These are phyloP conservation scores for Akanthomyces dipterigenus DNA, from an alignment of 2,329 filamentous ascomycete species.

Conservation along the genomic window DNA sequence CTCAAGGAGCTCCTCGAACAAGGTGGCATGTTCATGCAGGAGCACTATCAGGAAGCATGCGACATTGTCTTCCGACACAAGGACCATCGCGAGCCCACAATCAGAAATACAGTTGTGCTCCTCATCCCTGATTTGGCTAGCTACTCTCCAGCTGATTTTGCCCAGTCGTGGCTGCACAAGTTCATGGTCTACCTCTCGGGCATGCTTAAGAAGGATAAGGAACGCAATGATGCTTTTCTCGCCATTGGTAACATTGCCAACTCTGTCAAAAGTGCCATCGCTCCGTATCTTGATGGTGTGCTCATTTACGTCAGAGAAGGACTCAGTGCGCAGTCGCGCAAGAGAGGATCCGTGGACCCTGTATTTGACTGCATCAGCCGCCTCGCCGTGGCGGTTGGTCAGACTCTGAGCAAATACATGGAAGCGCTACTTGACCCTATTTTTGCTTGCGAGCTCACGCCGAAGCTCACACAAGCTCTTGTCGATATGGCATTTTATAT, in stretches of 20 bases:
- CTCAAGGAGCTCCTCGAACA: constrained; percentile 89
- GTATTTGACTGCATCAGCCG: constrained; percentile 98
- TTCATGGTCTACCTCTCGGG: constrained; percentile 96
- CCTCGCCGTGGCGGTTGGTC: constrained; percentile 87
- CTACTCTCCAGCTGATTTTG: constrained; percentile 88
- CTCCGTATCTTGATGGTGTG: constrained; percentile 90
- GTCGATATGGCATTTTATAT: constrained; percentile 99
- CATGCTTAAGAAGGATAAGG: constrained; percentile 91
- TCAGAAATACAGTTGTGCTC: constrained; percentile 81
- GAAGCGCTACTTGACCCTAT: constrained; percentile 91
- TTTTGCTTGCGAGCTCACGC: constrained; percentile 90
- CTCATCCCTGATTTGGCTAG: constrained; percentile 89
- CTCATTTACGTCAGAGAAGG: constrained; percentile 90
- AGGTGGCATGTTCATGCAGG: constrained; percentile 99
- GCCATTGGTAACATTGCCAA: constrained; percentile 96
- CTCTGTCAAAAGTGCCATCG: constrained; percentile 90
- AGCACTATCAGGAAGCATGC: constrained; percentile 84
- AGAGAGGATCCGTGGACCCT: constrained; percentile 60
- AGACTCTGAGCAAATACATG: constrained; percentile 97
- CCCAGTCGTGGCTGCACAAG: constrained; percentile 78
- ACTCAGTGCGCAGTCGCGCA: constrained; percentile 69
- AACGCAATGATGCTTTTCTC: constrained; percentile 87
- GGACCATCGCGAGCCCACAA: constrained; percentile 82
- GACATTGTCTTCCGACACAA: constrained; percentile 90
- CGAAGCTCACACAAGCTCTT: constrained; percentile 87